Base-by-base conservation (phyloP, 2,329 filamentous ascomycete genomes). In the Botrytis elliptica region DNA sequence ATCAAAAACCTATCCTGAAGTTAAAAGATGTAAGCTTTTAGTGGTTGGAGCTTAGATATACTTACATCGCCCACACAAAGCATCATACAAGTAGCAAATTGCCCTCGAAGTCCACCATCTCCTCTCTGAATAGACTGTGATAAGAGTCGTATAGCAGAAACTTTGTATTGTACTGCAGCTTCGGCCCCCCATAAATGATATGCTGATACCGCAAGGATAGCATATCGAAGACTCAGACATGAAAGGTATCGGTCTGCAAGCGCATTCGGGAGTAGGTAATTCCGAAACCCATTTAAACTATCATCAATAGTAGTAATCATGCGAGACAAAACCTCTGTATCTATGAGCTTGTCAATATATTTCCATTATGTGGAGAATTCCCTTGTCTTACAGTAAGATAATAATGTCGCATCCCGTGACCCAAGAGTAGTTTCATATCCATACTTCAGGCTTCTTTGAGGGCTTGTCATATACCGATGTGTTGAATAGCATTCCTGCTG, bases 61-160 rank as follows among this genome's bases (percentile, higher is more conserved):
- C 73, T 66, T 20, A 86, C 85, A 77, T 84, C 85, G 74, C 86
- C 85, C 25, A 86, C 84, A 70, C 84, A 86, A 10, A 86, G 81
- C 85, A 86, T 86, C 85, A 86, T 85, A 12, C 83, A 85, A 20
- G 84, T 83, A 22, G 85, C 84, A 69, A 86, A 80, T 73, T 85
- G 84, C 77, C 22, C 65, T 42, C 65, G 59, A 59, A 67, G 77
- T 77, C 44, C 70, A 25, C 60, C 67, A n/a, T 49, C 67, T n/a
- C 66, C 66, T 49, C 44, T 40, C 29, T 70, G 66, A 29, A 86
- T 77, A 6, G 84, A 84, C 14, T 81, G 81, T 33, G 80, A 83
- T 29, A 86, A 76, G 16, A 81, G 77, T 29, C 81, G 80, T 55
- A 86, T 83, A 0, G 85, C 84, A 29, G 80, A 81, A 5, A 81